A percentile compares a stretch with the other conserved stretches of the same genome.
These are phyloP conservation scores for Aspergillus tanneri DNA, from an alignment of 2,329 filamentous ascomycete species.

Conservation along the genomic window DNA sequence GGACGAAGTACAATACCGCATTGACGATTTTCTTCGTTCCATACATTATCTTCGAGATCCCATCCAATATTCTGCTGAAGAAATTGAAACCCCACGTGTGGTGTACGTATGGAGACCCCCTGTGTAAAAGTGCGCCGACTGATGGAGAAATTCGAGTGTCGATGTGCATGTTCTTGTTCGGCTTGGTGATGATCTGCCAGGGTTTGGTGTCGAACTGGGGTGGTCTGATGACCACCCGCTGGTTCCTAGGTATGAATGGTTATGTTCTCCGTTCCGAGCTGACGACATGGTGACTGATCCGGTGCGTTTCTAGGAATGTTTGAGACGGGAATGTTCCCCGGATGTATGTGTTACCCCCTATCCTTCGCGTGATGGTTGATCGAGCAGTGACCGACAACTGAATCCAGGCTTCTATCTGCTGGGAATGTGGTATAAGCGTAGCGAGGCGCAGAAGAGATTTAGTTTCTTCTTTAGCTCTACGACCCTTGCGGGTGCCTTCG, in stretches of 20 bases:
- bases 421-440: slow-evolving; percentile 79
- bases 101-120: slow-evolving; percentile 43
- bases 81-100: slow-evolving; percentile 65
- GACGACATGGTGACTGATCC: neutral
- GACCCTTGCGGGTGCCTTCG: slow-evolving; percentile 62
- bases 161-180: slow-evolving; percentile 81
- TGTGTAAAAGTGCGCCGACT: neutral
- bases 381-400: neutral
- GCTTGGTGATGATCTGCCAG: slow-evolving; percentile 71
- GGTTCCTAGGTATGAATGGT: slow-evolving; percentile 65
- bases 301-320: slow-evolving; percentile 53
- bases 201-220: slow-evolving; percentile 75
- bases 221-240: slow-evolving; percentile 74
- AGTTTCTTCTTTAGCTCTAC: slow-evolving; percentile 86
- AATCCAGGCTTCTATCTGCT: slow-evolving; percentile 59
- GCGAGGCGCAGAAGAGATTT: slow-evolving; percentile 87
- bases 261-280: neutral
- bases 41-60: slow-evolving; percentile 66
- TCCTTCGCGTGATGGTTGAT: slow-evolving; percentile 7
- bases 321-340: slow-evolving; percentile 70
- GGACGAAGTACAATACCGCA: slow-evolving; percentile 68
- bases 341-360: slow-evolving; percentile 49
- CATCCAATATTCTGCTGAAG: slow-evolving; percentile 71
- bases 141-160: slow-evolving; percentile 50
- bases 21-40: slow-evolving; percentile 81